Evolutionary conservation across 1,284 basidiomycete genomes (phyloP).

Genomic region (Limonomyces culmigenus): DNA sequence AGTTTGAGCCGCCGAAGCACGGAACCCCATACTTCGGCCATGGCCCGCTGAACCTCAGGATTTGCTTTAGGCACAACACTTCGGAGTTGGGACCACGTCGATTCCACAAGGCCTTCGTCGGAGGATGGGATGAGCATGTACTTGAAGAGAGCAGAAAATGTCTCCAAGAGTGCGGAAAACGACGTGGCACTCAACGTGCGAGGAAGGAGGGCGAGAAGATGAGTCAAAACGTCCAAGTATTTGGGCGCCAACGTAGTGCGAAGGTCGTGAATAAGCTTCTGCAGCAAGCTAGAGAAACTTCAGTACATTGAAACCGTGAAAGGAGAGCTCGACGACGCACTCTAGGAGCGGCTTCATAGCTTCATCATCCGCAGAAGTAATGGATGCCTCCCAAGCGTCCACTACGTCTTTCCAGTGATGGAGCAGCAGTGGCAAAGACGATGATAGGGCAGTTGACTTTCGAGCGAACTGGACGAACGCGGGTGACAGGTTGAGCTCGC

Average conservation of each 20-base stretch:
- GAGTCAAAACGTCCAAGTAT: constrained; percentile 34
- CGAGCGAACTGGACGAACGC: constrained; percentile 60
- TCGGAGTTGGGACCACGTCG: constrained; percentile 39
- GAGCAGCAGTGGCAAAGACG: constrained; percentile 67
- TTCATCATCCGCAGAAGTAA: constrained; percentile 32
- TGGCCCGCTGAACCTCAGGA: constrained; percentile 49
- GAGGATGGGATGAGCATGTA: constrained; percentile 47
- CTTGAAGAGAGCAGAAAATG: constrained; percentile 49
- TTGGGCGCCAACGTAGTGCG: constrained; percentile 48
- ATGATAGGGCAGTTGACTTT: constrained; percentile 40
- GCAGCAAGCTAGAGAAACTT: constrained; percentile 36
- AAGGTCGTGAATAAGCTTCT: constrained; percentile 61
- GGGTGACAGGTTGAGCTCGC: constrained; percentile 64
- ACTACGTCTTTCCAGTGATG: constrained; percentile 63
- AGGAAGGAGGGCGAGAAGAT: constrained; percentile 39
- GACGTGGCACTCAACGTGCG: constrained; percentile 38
- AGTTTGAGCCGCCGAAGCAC: constrained; percentile 46
- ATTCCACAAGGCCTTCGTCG: constrained; percentile 27
- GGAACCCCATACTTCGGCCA: constrained; percentile 67
- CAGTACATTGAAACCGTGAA: constrained; percentile 2
- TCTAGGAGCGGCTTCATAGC: constrained; percentile 51
- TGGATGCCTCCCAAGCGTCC: constrained; percentile 37
- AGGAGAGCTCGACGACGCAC: constrained; percentile 38
- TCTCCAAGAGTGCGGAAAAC: constrained; percentile 44
- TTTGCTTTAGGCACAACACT: constrained; percentile 36